A percentile compares a stretch with the other conserved stretches of the same genome.
Conservation (phyloP, 257 asterid genomes). For the Ocimum tenuiflorum region DNA sequence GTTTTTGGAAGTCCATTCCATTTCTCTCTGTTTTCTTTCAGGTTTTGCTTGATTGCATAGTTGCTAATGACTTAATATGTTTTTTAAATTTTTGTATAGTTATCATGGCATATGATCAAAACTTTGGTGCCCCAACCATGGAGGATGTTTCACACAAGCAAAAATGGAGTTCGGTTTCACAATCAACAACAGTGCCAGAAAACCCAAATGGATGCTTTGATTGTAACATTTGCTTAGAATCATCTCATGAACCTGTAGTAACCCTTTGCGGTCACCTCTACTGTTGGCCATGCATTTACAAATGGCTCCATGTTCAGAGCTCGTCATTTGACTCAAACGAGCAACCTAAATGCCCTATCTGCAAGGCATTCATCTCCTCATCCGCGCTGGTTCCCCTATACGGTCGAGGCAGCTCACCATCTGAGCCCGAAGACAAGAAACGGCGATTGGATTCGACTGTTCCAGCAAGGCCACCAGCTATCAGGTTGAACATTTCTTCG, state of each 20-base stretch:
- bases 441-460: conserved; percentile 34
- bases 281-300: conserved; percentile 93
- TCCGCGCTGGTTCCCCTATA: conserved; percentile 75
- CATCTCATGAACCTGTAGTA: conserved; percentile 74
- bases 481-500: conserved; percentile 23
- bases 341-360: conserved; percentile 71
- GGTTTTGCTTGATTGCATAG: not conserved
- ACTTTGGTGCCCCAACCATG: conserved; percentile 31
- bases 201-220: conserved; percentile 53
- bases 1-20: too few species aligned
- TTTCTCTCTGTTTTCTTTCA: not conserved
- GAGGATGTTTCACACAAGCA: conserved; percentile 38
- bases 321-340: conserved; percentile 44
- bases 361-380: conserved; percentile 59
- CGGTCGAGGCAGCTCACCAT: conserved; percentile 54
- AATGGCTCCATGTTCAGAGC: conserved; percentile 68
- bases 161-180: conserved; percentile 31
- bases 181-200: conserved; percentile 34
- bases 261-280: conserved; percentile 87
- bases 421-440: conserved; percentile 47
- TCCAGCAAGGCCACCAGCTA: conserved; percentile 70
- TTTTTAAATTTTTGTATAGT: conserved; percentile 35
- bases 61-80: not conserved
- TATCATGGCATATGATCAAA: conserved; percentile 48
- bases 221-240: conserved; percentile 80